phyloP scores from a whole-genome alignment of 805 yeast species.

The Candida silvicultrix region DNA sequence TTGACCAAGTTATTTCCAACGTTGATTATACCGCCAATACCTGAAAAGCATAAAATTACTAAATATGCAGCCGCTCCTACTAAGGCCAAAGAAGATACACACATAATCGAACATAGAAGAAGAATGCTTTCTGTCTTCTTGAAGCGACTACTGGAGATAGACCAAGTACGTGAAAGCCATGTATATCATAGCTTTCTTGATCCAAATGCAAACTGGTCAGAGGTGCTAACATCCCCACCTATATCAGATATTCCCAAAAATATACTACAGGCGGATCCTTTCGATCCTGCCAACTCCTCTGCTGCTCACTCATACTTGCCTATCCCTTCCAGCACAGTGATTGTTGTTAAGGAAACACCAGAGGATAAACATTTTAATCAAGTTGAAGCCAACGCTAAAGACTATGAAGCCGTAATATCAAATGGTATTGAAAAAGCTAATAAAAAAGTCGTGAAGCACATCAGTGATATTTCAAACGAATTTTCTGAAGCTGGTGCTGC shows the following conservation, averaged over 20 bases:
- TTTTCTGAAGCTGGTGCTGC: constrained; percentile 69
- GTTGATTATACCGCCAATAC: constrained; percentile 86
- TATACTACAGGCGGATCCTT: constrained; percentile 53
- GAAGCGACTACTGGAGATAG: constrained; percentile 64
- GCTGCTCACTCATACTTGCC: constrained; percentile 61
- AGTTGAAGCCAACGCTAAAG: constrained; percentile 37
- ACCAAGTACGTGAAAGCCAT: constrained; percentile 50
- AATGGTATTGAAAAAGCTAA: constrained; percentile 51
- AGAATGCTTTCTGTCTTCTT: constrained; percentile 75
- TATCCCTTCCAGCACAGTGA: constrained; percentile 37
- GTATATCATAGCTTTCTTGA: constrained; percentile 76
- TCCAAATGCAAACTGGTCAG: constrained; percentile 88
- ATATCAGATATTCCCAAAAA: constrained; percentile 45
- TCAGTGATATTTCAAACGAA: constrained; percentile 50
- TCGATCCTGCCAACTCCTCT: constrained; percentile 48
- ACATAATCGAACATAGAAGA: constrained; percentile 62
- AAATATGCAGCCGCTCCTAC: constrained; percentile 37
- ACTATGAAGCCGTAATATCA: constrained; percentile 37
- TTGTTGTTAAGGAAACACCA: constrained; percentile 20
- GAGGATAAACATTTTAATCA: constrained; percentile 34
- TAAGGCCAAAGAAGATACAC: constrained; percentile 34
- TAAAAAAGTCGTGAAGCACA: constrained; percentile 42
- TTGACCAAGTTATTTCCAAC: constrained; percentile 74
- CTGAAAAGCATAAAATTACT: constrained; percentile 66
- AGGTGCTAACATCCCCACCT: constrained; percentile 57